Percentiles rank a stretch among this genome's conserved stretches.
Conservation (phyloP, 352 stramenopile genomes). For the Globisporangium irregulare region DNA sequence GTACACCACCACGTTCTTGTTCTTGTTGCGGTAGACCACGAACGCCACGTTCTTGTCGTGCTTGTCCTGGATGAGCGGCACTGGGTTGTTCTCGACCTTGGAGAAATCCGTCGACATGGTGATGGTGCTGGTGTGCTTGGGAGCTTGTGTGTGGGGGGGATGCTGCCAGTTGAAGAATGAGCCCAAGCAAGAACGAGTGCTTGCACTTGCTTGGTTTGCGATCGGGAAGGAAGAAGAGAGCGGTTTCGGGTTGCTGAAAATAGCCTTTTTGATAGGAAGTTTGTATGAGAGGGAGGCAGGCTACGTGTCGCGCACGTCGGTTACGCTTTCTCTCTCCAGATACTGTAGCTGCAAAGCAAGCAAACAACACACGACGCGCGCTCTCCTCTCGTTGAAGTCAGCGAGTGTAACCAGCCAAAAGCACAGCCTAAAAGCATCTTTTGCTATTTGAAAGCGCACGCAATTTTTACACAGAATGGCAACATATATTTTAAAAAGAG, state of each 20-base stretch:
- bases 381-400: not conserved
- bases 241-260: slow-evolving; percentile 5
- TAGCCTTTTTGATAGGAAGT: slow-evolving; percentile 1
- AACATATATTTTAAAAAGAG: not conserved
- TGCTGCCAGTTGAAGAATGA: slow-evolving; percentile 8
- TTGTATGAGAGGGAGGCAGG: slow-evolving; percentile 2
- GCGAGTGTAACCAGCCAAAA: not conserved
- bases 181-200: not conserved
- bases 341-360: too few relatives aligned
- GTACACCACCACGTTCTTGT: slow-evolving; percentile 89
- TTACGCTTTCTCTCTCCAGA: not conserved
- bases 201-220: not conserved
- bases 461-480: not conserved
- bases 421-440: too few relatives aligned
- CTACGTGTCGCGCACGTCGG: slow-evolving; percentile 3
- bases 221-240: not conserved
- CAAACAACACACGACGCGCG: not conserved
- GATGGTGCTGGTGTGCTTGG: slow-evolving; percentile 8
- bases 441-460: not conserved
- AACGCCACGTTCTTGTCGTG: slow-evolving; percentile 77
- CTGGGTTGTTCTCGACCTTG: slow-evolving; percentile 85
- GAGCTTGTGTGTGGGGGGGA: slow-evolving; percentile 6
- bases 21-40: slow-evolving; percentile 89
- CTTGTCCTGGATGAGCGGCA: slow-evolving; percentile 73
- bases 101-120: slow-evolving; percentile 82